Evolutionary conservation across 441 rosid genomes (phyloP), one percentile per base, ranked within the genome.

Genomic region (Cnidoscolus chayamansa): DNA sequence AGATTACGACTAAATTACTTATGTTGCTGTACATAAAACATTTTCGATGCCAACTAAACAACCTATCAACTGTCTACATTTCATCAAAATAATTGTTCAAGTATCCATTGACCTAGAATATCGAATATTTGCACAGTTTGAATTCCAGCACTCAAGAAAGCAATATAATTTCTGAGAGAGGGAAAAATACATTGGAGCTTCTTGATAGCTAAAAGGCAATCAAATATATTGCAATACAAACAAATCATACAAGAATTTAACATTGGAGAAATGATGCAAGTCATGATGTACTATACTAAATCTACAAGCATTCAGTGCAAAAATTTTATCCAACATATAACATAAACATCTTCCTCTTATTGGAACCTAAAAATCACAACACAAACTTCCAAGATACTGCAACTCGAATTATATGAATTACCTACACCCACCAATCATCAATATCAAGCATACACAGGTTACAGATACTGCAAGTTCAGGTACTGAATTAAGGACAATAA

Each of bases 121-220:
- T n/a, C 19, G 11, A 25, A 49, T 40, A 43, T 31, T 20, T 50
- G 58, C 31, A 35, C 31, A 31, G 13, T 10, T n/a, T 51, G 49
- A 61, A 61, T 62, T 61, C 47, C 31, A 68, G 62, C 16, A 54
- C 55, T 20, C 25, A 54, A 2, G 17, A 37, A 16, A 20, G 50
- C 62, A 68, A 10, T 40, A 7, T 0, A 68, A 3, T 37, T 1
- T 50, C 55, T 3, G 4, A 51, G 1, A 51, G 57, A 59, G 11
- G 51, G 61, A 71, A 7, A 47, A 10, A 61, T 32, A 9, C 5
- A 55, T 32, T 48, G 25, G 13, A 71, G 32, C 16, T 40, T 68
- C 61, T 40, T 56, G 63, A 71, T 71, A 35, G 35, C 49, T 15
- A 60, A 59, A 58, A 48, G 47, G 43, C 49, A 51, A 51, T 47